Evolutionary conservation across 1,284 basidiomycete species (phyloP).

Genomic region (Austroboletus novae-zelandiae): DNA sequence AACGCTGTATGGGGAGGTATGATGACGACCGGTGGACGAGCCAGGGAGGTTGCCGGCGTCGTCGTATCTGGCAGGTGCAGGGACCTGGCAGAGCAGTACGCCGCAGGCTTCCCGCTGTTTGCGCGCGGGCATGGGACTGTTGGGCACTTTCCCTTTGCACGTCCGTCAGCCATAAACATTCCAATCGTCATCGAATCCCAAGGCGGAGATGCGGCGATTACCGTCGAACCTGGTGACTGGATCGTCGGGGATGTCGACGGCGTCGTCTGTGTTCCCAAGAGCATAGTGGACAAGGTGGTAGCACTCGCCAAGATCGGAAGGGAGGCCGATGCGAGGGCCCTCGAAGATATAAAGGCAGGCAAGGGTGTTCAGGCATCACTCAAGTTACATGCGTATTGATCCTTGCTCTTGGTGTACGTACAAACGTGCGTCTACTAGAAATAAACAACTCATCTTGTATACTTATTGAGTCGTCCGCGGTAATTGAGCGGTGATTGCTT

Average conservation of each 20-base stretch:
- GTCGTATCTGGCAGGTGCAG: constrained; percentile 84
- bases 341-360: constrained; percentile 76
- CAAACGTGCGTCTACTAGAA: no score
- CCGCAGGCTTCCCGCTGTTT: constrained; percentile 71
- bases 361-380: constrained; percentile 77
- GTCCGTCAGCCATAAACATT: constrained; percentile 76
- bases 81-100: constrained; percentile 76
- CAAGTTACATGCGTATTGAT: constrained; percentile 54
- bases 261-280: constrained; percentile 77
- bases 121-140: constrained; percentile 81
- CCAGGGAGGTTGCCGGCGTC: constrained; percentile 67
- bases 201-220: constrained; percentile 39
- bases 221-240: constrained; percentile 77
- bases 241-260: constrained; percentile 89
- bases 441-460: no score
- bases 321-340: constrained; percentile 70
- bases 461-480: no score
- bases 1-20: constrained; percentile 92
- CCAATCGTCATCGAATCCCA: constrained; percentile 64
- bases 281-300: constrained; percentile 56
- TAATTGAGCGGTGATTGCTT: no score
- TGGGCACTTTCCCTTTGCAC: constrained; percentile 86
- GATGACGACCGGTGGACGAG: constrained; percentile 84
- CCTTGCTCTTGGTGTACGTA: no score
- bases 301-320: constrained; percentile 59